These are phyloP conservation scores for Cladosporium sp. DNA, from an alignment of 2,329 filamentous ascomycete genomes.

Conservation along the genomic window DNA sequence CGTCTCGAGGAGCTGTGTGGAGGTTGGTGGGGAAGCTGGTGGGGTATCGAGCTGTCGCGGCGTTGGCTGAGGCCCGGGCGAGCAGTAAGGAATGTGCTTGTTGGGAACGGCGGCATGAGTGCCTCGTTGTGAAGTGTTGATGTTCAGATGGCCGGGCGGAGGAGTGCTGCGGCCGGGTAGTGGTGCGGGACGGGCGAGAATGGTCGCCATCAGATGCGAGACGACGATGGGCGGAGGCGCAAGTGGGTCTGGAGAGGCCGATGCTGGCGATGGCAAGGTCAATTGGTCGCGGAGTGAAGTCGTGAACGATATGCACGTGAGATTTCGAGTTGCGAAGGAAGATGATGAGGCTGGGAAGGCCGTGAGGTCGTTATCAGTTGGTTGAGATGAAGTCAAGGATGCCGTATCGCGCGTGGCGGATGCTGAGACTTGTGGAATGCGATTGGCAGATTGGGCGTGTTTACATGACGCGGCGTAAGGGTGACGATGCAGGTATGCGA, in stretches of 20 bases:
- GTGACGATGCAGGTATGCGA: neutral
- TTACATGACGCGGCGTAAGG: slow-evolving; percentile 11
- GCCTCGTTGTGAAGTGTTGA: slow-evolving; percentile 55
- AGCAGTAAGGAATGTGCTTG: slow-evolving; percentile 85
- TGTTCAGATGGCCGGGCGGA: slow-evolving; percentile 52
- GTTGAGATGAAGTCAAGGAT: neutral
- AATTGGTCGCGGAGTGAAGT: slow-evolving; percentile 1
- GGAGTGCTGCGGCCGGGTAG: slow-evolving; percentile 12
- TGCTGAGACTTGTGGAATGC: slow-evolving; percentile 9
- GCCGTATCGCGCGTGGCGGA: neutral
- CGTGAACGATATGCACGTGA: neutral
- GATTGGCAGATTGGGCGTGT: slow-evolving; percentile 1
- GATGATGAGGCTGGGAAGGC: neutral
- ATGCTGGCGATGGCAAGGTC: neutral
- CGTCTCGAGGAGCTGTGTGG: slow-evolving; percentile 53
- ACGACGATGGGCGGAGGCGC: neutral
- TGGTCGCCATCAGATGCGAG: slow-evolving; percentile 19
- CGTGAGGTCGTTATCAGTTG: slow-evolving; percentile 3
- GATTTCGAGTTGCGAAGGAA: neutral
- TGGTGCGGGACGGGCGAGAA: slow-evolving; percentile 10
- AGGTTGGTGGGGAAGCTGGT: slow-evolving; percentile 57
- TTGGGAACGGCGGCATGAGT: slow-evolving; percentile 68
- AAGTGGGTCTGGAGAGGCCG: neutral
- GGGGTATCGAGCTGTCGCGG: slow-evolving; percentile 47
- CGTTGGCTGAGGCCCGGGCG: slow-evolving; percentile 64